Conservation (phyloP, 441 rosid genomes). For the Gossypium lobatum region DNA sequence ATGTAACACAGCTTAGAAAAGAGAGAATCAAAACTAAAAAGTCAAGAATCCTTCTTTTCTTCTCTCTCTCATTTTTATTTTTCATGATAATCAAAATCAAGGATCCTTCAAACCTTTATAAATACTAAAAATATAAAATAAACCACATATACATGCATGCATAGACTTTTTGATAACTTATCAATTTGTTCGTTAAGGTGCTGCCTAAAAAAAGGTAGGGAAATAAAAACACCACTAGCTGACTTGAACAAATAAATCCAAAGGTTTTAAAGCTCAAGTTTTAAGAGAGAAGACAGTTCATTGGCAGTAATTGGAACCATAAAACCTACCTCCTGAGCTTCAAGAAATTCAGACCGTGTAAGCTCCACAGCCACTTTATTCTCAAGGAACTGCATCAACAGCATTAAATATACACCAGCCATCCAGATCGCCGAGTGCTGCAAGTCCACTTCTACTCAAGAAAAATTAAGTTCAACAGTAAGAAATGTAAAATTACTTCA, state of each 20-base stretch:
- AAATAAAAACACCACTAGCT: background rate
- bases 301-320: background rate
- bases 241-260: background rate
- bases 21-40: background rate
- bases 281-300: background rate
- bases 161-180: background rate
- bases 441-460: slow-evolving; percentile 76
- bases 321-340: slow-evolving; percentile 74
- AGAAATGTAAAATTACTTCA: slow-evolving; percentile 11
- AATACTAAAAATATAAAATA: background rate
- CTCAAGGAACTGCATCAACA: slow-evolving; percentile 93
- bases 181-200: background rate
- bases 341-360: slow-evolving; percentile 85
- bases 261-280: background rate
- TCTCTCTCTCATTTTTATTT: background rate
- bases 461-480: slow-evolving; percentile 16
- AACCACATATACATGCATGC: background rate
- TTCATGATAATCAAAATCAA: background rate
- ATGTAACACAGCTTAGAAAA: background rate
- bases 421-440: slow-evolving; percentile 90
- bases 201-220: background rate
- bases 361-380: slow-evolving; percentile 94
- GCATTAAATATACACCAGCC: slow-evolving; percentile 87
- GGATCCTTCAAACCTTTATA: slow-evolving; percentile 4
- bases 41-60: background rate